Evolutionary conservation across 306 rosid genomes (phyloP), one percentile per base, ranked within the genome.

Genomic region (Sphenostylis stenocarpa): DNA sequence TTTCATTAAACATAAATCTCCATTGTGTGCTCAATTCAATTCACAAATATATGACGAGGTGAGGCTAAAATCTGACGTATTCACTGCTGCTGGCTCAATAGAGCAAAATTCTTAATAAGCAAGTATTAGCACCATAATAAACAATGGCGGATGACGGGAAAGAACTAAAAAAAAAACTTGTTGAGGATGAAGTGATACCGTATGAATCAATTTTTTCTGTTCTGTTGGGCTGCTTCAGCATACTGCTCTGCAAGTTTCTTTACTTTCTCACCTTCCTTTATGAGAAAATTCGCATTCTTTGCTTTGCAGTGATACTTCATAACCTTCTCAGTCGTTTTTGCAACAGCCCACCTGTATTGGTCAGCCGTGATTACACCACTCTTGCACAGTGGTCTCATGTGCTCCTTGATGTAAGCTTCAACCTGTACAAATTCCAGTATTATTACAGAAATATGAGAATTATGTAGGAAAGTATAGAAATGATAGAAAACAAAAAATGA

Each of bases 231-330:
- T 43, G 99, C 55, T 87, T 96, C 97, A 19, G 84, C 87, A 52
- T 96, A 96, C 88, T 92, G 94, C 88, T 87, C 96, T 0, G 98
- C 97, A 4, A 96, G 99, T 83, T 91, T 96, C 90, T 91, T 96
- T 84, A 96, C 97, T 89, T 96, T 96, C 82, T 96, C 98, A 6
- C 98, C 99, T 83, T 96, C 99, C 86, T 96, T 96, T 17, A 96
- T 88, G 66, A 96, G 96, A 79, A 96, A 96, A 84, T 84, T 88
- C 48, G 99, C 98, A 67, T 87, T 92, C 88, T 87, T 96, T 81
- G 96, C 88, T 76, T 91, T 91, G 77, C 68, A 75, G 67, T 96
- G 99, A 86, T 91, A 89, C 79, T 88, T 96, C 98, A 92, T 89
- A 55, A 92, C 98, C 86, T 96, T 90, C 6, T 91, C 99, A 2